A percentile compares a stretch with the other conserved stretches of the same genome.
phyloP scores from a whole-genome alignment of 1,284 basidiomycete genomes.

The Microbotryum scabiosae region DNA sequence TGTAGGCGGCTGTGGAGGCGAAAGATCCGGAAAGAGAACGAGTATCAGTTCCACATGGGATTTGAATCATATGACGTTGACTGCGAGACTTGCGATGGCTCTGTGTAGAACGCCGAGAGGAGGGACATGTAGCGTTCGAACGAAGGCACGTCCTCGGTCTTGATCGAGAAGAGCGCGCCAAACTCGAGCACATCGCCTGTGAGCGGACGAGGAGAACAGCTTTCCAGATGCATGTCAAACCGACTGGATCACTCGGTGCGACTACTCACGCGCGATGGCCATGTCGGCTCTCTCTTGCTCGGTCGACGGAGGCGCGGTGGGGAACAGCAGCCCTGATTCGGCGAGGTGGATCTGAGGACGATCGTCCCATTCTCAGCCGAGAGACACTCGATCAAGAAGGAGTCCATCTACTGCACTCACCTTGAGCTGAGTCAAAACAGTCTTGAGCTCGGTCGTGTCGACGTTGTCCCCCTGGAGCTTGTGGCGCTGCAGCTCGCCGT shows the following conservation, averaged over 20 bases:
- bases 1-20: no score
- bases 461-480: constrained; percentile 17
- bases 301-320: constrained; percentile 42
- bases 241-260: no score
- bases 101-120: constrained; percentile 83
- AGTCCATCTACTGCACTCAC: constrained; percentile 39
- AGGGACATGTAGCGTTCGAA: constrained; percentile 95
- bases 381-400: no score
- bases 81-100: constrained; percentile 48
- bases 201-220: no score
- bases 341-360: constrained; percentile 60
- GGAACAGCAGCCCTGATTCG: constrained; percentile 61
- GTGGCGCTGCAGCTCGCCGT: constrained; percentile 32
- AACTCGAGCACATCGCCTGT: constrained; percentile 89
- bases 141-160: constrained; percentile 73
- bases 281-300: not conserved
- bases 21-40: no score
- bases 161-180: constrained; percentile 86
- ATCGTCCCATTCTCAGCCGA: no score
- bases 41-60: no score
- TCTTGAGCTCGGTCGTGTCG: constrained; percentile 44
- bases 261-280: not conserved
- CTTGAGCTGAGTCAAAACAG: constrained; percentile 62
- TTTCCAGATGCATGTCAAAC: no score
- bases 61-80: no score